Conservation (phyloP, 768 basidiomycete species). For the Suillus subalutaceus region DNA sequence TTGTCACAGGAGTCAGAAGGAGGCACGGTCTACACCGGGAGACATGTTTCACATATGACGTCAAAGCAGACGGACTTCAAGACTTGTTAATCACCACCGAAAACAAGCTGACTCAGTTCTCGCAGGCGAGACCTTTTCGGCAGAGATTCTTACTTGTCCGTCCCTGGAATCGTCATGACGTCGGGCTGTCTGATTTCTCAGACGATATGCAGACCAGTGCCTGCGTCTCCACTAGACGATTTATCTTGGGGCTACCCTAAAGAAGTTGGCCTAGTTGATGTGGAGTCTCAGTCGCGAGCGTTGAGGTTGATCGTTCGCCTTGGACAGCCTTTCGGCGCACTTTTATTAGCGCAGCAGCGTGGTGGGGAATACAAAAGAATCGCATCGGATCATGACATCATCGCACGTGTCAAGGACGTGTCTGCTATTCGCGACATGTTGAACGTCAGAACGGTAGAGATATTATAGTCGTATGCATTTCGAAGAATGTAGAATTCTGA, state of each 20-base stretch:
- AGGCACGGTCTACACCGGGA: not conserved
- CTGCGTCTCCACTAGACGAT: not conserved
- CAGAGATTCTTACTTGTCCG: not conserved
- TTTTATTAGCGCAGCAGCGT: slow-evolving; percentile 6
- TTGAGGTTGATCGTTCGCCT: slow-evolving; percentile 4
- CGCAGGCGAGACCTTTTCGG: not conserved
- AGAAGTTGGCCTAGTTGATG: not conserved
- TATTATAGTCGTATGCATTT: not conserved
- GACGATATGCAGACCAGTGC: not conserved
- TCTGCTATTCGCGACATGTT: not conserved
- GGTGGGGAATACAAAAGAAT: slow-evolving; percentile 11
- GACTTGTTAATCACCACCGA: not conserved
- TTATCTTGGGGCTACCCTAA: not conserved
- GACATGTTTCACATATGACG: not conserved
- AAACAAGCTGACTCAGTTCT: slow-evolving; percentile 2
- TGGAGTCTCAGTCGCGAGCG: slow-evolving; percentile 1
- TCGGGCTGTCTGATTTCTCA: not conserved
- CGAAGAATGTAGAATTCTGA: not conserved
- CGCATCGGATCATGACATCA: slow-evolving; percentile 1
- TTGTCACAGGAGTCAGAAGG: not conserved
- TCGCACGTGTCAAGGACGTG: not conserved
- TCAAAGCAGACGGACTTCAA: not conserved
- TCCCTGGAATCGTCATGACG: not conserved
- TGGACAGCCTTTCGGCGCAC: slow-evolving; percentile 8
- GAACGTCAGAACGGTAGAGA: slow-evolving; percentile 7